phyloP scores from a whole-genome alignment of 2,329 filamentous ascomycete genomes.

The Penicillium decumbens region DNA sequence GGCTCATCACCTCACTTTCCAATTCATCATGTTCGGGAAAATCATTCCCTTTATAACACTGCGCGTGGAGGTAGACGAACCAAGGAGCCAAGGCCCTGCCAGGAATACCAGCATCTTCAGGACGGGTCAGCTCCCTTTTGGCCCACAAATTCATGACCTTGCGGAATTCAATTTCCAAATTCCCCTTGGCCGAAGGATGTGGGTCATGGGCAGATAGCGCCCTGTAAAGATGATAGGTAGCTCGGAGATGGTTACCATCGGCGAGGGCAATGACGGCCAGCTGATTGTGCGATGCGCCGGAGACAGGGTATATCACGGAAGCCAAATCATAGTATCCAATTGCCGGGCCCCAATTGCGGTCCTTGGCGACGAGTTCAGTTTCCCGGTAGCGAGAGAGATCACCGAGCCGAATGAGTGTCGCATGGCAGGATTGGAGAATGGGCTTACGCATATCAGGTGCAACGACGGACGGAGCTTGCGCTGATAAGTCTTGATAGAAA shows the following conservation, averaged over 20 bases:
- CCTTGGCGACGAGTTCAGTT: constrained; percentile 65
- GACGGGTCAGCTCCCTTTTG: constrained; percentile 48
- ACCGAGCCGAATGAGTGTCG: constrained; percentile 77
- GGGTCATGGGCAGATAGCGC: constrained; percentile 70
- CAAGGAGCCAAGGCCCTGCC: constrained; percentile 65
- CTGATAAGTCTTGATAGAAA: constrained; percentile 37
- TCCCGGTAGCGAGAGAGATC: constrained; percentile 85
- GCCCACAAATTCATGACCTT: constrained; percentile 57
- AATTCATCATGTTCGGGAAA: constrained; percentile 74
- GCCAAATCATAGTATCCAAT: constrained; percentile 82
- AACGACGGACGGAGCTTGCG: constrained; percentile 45
- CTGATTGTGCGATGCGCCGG: constrained; percentile 83
- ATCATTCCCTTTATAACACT: constrained; percentile 71
- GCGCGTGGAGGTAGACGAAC: constrained; percentile 82
- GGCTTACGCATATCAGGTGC: constrained; percentile 51
- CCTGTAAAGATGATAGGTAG: constrained; percentile 85
- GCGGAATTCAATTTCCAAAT: constrained; percentile 75
- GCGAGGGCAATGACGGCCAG: constrained; percentile 79
- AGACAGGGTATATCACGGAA: constrained; percentile 68
- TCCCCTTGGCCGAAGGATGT: constrained; percentile 67
- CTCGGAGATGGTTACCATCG: constrained; percentile 71
- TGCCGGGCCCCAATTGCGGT: constrained; percentile 72
- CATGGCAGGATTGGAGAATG: constrained; percentile 71
- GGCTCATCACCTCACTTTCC: constrained; percentile 77
- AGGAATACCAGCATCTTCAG: constrained; percentile 48